Percentiles rank a stretch among this genome's conserved stretches.
Evolutionary conservation across 2,329 filamentous ascomycete genomes (phyloP).

Genomic region (Aspergillus fructus): DNA sequence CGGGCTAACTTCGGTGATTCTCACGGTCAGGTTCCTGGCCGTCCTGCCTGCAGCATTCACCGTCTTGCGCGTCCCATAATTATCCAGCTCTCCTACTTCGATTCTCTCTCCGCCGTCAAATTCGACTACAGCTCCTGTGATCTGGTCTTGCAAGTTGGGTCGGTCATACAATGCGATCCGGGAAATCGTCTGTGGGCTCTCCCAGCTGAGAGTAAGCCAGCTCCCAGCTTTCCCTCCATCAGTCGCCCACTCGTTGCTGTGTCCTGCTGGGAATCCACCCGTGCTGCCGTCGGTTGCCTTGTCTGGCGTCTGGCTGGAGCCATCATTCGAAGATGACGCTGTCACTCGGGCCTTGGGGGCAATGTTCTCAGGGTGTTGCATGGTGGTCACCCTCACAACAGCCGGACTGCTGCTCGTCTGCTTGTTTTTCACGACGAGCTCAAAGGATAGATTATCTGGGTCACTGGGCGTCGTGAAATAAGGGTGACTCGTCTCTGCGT

Average conservation of each 20-base stretch:
- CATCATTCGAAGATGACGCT: slow-evolving; percentile 4
- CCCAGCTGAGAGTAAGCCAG: slow-evolving; percentile 7
- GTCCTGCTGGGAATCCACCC: slow-evolving; percentile 3
- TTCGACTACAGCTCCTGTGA: slow-evolving; percentile 4
- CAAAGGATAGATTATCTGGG: background rate
- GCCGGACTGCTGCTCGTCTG: slow-evolving; percentile 3
- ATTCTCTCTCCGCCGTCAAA: slow-evolving; percentile 7
- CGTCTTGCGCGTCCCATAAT: slow-evolving; percentile 8
- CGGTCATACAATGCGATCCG: slow-evolving; percentile 10
- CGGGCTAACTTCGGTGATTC: slow-evolving; percentile 7
- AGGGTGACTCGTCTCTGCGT: background rate
- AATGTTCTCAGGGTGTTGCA: slow-evolving; percentile 4
- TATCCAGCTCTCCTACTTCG: background rate
- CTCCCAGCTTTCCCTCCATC: slow-evolving; percentile 3
- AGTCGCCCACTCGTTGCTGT: slow-evolving; percentile 8
- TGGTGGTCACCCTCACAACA: background rate
- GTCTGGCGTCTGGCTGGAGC: background rate
- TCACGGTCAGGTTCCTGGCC: slow-evolving; percentile 3
- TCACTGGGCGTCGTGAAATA: background rate
- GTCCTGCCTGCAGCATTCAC: background rate
- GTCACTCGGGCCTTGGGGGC: background rate
- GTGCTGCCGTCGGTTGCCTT: slow-evolving; percentile 3
- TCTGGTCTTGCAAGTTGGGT: slow-evolving; percentile 9
- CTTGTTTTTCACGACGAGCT: slow-evolving; percentile 3
- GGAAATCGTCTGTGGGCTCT: slow-evolving; percentile 4